These are phyloP conservation scores for Pyricularia grisea DNA, from an alignment of 2,329 filamentous ascomycete species.

Conservation along the genomic window DNA sequence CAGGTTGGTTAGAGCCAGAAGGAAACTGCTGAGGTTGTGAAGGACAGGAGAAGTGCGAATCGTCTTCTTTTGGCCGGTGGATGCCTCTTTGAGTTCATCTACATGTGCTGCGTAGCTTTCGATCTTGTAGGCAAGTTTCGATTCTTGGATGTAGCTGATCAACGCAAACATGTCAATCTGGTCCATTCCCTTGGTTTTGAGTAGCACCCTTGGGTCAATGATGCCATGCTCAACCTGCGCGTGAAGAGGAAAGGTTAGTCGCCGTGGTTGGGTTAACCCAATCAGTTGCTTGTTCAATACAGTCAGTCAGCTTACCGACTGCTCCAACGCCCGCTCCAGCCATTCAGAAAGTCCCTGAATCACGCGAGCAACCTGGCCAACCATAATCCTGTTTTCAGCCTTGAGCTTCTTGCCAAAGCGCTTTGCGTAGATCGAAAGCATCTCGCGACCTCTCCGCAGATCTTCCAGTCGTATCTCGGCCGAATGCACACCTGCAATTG, in stretches of 20 bases:
- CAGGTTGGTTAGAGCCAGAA: slow-evolving; percentile 78
- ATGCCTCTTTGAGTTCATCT: slow-evolving; percentile 33
- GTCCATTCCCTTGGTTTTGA: slow-evolving; percentile 79
- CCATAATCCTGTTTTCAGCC: slow-evolving; percentile 83
- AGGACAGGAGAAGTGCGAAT: slow-evolving; percentile 46
- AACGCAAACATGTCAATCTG: slow-evolving; percentile 93
- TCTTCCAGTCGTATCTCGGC: slow-evolving; percentile 66
- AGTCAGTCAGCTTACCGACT: neutral
- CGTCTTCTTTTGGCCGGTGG: slow-evolving; percentile 17
- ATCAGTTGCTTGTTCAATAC: neutral
- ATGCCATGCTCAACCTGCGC: slow-evolving; percentile 43
- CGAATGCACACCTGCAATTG: slow-evolving; percentile 79
- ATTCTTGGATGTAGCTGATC: slow-evolving; percentile 78
- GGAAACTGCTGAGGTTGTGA: slow-evolving; percentile 50
- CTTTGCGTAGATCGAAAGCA: slow-evolving; percentile 74
- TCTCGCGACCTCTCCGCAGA: slow-evolving; percentile 60
- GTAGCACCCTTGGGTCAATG: slow-evolving; percentile 61
- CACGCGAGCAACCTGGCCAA: slow-evolving; percentile 77
- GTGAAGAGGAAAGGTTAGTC: slow-evolving; percentile 9
- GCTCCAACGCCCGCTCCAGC: slow-evolving; percentile 44
- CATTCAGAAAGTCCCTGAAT: slow-evolving; percentile 69
- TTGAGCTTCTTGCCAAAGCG: slow-evolving; percentile 84
- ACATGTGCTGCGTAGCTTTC: slow-evolving; percentile 71
- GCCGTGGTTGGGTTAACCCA: slow-evolving; percentile 24
- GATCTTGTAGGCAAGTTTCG: slow-evolving; percentile 88